Evolutionary conservation across 495 filamentous ascomycete genomes (phyloP), one percentile per base, ranked within the genome.

Genomic region (Penicillium flavigenum): DNA sequence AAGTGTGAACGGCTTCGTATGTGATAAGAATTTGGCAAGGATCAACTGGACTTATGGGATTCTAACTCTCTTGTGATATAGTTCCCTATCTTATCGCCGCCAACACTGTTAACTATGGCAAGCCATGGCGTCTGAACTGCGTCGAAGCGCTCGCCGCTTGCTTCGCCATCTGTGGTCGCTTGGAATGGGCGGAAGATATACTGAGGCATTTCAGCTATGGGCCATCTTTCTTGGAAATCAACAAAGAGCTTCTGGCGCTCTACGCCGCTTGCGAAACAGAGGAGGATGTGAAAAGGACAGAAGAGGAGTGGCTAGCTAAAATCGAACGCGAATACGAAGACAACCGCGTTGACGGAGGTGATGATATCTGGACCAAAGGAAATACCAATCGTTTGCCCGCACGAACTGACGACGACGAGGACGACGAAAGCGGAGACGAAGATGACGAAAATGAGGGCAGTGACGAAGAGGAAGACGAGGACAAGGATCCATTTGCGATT

Each of bases 51-150:
- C 14, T 14, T 8, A 51, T 38, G 51, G 56, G 31, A 56, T 7
- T 41, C 39, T 57, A 26, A 58, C 66, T 49, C 32, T 16, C 8
- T 20, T 24, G 20, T 0, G 17, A 1, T 27, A 19, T 55, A 77
- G 81, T 98, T 24, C 94, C 94, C 1, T 98, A 98, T 69, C 84
- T 98, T 12, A 90, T 98, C 51, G 94, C 94, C 17, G 95, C 94
- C 43, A 98, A 98, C 67, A 88, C 88, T 2, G 94, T 96, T 67
- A 98, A 98, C 76, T 98, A 98, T 74, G 94, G 94, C 14, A 88
- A 90, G 64, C 94, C 94, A 17, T 94, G 90, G 88, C 80, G 91
- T 52, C 72, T 98, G 41, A 98, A 98, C 72, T 98, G 94, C 62
- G 94, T 88, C 44, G 94, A 98, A 74, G 94, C 94, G 5, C 76